These are phyloP conservation scores for Lentinula sp. DNA, from an alignment of 768 basidiomycete genomes.

Conservation along the genomic window DNA sequence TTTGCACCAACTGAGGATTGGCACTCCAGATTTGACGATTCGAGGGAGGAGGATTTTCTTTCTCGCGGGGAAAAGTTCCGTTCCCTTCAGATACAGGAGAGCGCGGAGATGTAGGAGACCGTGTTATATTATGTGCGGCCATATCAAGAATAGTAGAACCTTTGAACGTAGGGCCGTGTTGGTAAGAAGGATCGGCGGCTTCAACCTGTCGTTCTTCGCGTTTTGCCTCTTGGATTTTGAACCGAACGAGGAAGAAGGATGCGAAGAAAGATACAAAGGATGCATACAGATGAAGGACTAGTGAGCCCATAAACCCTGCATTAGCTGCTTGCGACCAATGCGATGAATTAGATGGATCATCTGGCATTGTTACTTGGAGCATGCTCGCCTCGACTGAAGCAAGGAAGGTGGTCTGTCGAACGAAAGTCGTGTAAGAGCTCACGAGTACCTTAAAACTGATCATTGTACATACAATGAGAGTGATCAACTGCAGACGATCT, in stretches of 20 bases:
- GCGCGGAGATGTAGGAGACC: constrained; percentile 9
- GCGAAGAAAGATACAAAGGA: constrained; percentile 42
- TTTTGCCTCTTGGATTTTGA: constrained; percentile 48
- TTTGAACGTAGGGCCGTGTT: not conserved
- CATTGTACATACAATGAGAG: constrained; percentile 40
- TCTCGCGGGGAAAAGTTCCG: not conserved
- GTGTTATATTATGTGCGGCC: constrained; percentile 1
- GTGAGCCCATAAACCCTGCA: constrained; percentile 42
- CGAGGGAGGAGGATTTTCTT: constrained; percentile 10
- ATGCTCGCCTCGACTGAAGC: constrained; percentile 52
- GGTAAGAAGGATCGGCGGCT: constrained; percentile 2
- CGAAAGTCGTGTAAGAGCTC: not conserved
- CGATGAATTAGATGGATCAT: constrained; percentile 6
- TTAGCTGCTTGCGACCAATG: constrained; percentile 30
- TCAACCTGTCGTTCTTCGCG: constrained; percentile 37
- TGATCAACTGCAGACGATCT: constrained; percentile 56
- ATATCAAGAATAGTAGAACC: constrained; percentile 5
- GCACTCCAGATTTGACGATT: constrained; percentile 25
- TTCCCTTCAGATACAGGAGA: not conserved
- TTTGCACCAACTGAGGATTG: constrained; percentile 46
- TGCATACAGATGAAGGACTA: constrained; percentile 45
- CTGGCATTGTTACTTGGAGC: constrained; percentile 36
- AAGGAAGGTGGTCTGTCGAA: constrained; percentile 51
- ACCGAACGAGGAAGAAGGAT: constrained; percentile 49
- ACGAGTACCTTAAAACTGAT: not conserved